Evolutionary conservation across 2,329 filamentous ascomycete species (phyloP).

Genomic region (Colletotrichum scovillei): DNA sequence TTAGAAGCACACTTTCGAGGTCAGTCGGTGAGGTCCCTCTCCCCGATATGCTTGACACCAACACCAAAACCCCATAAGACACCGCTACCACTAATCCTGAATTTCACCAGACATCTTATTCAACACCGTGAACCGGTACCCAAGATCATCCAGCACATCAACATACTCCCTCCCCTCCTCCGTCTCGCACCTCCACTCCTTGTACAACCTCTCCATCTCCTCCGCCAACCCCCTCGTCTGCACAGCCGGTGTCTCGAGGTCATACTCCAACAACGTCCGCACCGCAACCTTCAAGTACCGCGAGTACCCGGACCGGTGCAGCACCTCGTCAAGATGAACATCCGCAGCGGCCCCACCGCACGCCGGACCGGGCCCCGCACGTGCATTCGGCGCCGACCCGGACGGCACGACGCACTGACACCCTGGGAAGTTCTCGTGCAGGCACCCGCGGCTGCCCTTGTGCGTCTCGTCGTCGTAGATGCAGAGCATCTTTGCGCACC

Average conservation of each 20-base stretch:
- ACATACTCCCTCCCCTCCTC: slow-evolving; percentile 45
- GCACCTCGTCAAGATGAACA: slow-evolving; percentile 45
- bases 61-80: not conserved
- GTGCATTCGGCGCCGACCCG: no score
- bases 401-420: slow-evolving; percentile 31
- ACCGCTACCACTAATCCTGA: not conserved
- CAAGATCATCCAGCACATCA: slow-evolving; percentile 43
- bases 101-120: slow-evolving; percentile 6
- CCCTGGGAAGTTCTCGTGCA: slow-evolving; percentile 34
- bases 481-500: slow-evolving; percentile 26
- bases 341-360: slow-evolving; percentile 20
- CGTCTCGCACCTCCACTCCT: slow-evolving; percentile 44
- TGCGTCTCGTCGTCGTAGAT: not conserved
- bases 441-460: slow-evolving; percentile 29
- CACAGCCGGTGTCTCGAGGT: slow-evolving; percentile 33
- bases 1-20: not conserved
- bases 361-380: no score
- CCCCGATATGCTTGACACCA: not conserved
- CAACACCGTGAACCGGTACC: slow-evolving; percentile 17
- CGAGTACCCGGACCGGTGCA: slow-evolving; percentile 44
- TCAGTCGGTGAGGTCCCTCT: not conserved
- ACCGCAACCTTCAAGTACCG: slow-evolving; percentile 39
- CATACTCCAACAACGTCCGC: slow-evolving; percentile 40
- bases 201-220: slow-evolving; percentile 40
- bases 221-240: slow-evolving; percentile 27